These are phyloP conservation scores for Sistotremastrum niveocremeum DNA, from an alignment of 768 basidiomycete genomes.

Conservation along the genomic window DNA sequence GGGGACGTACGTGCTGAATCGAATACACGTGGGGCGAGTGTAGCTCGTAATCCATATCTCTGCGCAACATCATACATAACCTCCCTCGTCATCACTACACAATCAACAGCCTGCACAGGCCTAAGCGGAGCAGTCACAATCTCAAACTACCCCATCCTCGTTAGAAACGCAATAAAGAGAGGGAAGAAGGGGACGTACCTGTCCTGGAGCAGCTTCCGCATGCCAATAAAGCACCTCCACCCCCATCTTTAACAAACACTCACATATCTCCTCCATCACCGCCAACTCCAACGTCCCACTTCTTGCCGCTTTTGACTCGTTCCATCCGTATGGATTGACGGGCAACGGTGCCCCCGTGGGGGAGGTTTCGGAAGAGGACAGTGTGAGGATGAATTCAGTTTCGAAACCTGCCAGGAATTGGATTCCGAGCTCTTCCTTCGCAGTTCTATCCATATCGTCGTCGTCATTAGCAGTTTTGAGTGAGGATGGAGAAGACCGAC, in stretches of 20 bases:
- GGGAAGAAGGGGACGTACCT: slow-evolving; percentile 24
- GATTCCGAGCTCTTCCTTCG: slow-evolving; percentile 18
- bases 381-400: slow-evolving; percentile 51
- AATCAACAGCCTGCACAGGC: slow-evolving; percentile 55
- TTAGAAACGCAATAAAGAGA: neutral
- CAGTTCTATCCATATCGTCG: slow-evolving; percentile 15
- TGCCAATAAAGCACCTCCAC: slow-evolving; percentile 60
- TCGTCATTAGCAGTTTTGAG: neutral
- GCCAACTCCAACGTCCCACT: slow-evolving; percentile 33
- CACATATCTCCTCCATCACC: slow-evolving; percentile 46
- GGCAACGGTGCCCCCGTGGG: too few species aligned
- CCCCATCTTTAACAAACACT: slow-evolving; percentile 30
- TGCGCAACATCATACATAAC: slow-evolving; percentile 51
- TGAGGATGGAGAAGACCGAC: slow-evolving; percentile 22
- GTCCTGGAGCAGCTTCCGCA: slow-evolving; percentile 56
- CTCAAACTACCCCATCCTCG: slow-evolving; percentile 33
- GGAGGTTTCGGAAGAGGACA: slow-evolving; percentile 24
- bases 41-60: slow-evolving; percentile 51
- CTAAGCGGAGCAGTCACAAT: slow-evolving; percentile 54
- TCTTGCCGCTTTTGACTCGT: slow-evolving; percentile 20
- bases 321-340: slow-evolving; percentile 37
- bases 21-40: slow-evolving; percentile 47
- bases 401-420: slow-evolving; percentile 57
- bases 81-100: slow-evolving; percentile 52
- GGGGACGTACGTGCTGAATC: slow-evolving; percentile 21